Evolutionary conservation across 495 filamentous ascomycete species (phyloP).

Genomic region (Lasiosphaeriaceae sp.): DNA sequence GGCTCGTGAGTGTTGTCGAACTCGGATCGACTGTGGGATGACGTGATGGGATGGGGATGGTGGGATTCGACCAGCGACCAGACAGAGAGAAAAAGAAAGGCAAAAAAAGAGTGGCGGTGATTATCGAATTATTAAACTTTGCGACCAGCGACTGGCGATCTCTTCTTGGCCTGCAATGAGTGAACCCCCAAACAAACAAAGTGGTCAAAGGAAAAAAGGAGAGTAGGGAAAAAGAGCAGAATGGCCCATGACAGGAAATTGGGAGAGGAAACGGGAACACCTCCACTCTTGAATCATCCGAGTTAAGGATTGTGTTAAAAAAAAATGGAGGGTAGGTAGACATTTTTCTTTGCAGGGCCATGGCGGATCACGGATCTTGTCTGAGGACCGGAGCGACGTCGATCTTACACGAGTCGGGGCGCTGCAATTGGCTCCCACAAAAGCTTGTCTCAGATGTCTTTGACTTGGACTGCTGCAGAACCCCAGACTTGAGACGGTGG

Average conservation of each 20-base stretch:
- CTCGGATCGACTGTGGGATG: not conserved
- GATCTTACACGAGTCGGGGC: constrained; percentile 14
- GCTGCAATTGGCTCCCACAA: constrained; percentile 18
- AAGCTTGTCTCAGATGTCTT: constrained; percentile 19
- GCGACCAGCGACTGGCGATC: constrained; percentile 2
- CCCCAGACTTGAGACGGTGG: constrained; percentile 29
- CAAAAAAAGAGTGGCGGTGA: not conserved
- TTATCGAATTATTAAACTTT: not conserved
- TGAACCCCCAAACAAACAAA: not conserved
- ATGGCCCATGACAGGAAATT: not conserved
- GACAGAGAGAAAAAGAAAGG: not conserved
- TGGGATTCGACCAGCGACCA: constrained; percentile 12
- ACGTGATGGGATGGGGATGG: not conserved
- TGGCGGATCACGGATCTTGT: not conserved
- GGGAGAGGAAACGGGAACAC: not conserved
- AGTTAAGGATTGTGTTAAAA: not conserved
- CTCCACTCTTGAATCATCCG: not conserved
- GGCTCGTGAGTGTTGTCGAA: not conserved
- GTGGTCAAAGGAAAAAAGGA: constrained; percentile 10
- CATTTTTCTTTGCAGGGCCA: not conserved
- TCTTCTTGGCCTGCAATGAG: constrained; percentile 1
- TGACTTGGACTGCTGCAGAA: not conserved
- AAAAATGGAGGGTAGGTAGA: no score
- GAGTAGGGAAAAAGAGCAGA: not conserved
- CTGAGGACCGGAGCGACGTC: constrained; percentile 1